Base-by-base conservation (phyloP, 2,329 filamentous ascomycete genomes). In the Byssochlamys sp. region DNA sequence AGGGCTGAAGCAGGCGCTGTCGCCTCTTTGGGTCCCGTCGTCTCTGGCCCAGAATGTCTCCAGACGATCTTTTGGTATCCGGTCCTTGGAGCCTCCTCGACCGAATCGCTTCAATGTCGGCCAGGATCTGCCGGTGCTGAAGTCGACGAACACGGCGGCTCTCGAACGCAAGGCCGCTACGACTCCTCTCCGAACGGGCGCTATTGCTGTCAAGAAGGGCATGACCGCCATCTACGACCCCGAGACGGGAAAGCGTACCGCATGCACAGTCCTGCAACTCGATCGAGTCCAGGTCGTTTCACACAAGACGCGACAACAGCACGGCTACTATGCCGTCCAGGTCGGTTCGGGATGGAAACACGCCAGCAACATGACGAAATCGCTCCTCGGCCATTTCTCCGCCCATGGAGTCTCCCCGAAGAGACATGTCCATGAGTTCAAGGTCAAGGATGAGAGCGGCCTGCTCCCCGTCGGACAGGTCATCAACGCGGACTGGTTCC, bases 271-370 rank as follows among this genome's bases (percentile, higher is more conserved):
- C 55, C 82, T 99, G 58, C 91, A 97, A 77, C 81, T 99, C 66
- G 94, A 99, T 74, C 82, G 90, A 66, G 91, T 95, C 60, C 88
- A 97, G 76, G 91, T 96, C 7, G 79, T 96, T 45, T 86, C 87
- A 59, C 87, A 89, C 76, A 96, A 96, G 81, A 94, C 90, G 61
- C 78, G 85, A 33, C 79, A 85, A 61, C 79, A 81, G 69, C 86
- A 97, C 73, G 94, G 94, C 24, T 99, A 99, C 78, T 96, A 84
- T 80, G 94, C 92, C 14, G 91, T 97, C 12, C 91, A 96, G 76
- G 77, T 99, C 51, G 94, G 94, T 24, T 78, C 83, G 53, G 94
- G 94, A 2, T 82, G 83, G 71, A 88, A 87, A 71, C 83, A 87
- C 60, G 77, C 88, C 26, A 80, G 79, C 60, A 96, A 95, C 71